Conservation (phyloP, 2,329 filamentous ascomycete genomes). For the Fusarium succisae region DNA sequence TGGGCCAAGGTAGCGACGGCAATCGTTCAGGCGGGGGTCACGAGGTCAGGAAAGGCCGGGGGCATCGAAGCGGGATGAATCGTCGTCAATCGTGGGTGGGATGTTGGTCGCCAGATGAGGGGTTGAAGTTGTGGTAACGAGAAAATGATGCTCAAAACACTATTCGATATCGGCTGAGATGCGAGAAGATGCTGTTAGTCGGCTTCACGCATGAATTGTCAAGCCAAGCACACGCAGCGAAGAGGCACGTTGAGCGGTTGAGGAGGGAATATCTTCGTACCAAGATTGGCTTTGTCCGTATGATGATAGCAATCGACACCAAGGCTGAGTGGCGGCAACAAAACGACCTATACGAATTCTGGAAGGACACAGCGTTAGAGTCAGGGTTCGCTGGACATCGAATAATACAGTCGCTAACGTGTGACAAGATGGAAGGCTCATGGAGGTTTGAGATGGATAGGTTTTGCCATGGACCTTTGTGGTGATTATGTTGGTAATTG, state of each 20-base stretch:
- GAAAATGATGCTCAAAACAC: constrained; percentile 10
- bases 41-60: constrained; percentile 30
- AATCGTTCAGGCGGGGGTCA: constrained; percentile 34
- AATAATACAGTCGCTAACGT: constrained; percentile 32
- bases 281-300: constrained; percentile 13
- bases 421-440: constrained; percentile 41
- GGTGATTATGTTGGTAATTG: constrained; percentile 8
- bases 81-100: constrained; percentile 23
- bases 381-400: constrained; percentile 34
- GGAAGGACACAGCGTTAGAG: constrained; percentile 32
- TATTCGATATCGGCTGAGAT: constrained; percentile 22
- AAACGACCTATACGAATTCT: constrained; percentile 25
- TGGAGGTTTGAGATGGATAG: constrained; percentile 43
- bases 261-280: constrained; percentile 32
- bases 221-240: constrained; percentile 23
- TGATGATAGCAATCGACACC: constrained; percentile 27
- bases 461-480: constrained; percentile 41
- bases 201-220: constrained; percentile 32
- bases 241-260: constrained; percentile 22
- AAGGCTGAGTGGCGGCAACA: constrained; percentile 20
- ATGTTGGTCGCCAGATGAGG: constrained; percentile 18
- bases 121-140: constrained; percentile 10
- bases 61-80: constrained; percentile 37
- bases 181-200: constrained; percentile 31
- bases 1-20: constrained; percentile 24